A percentile compares a stretch with the other conserved stretches of the same genome.
Conservation (phyloP, 345 rosid species). For the Odontarrhena argentea region DNA sequence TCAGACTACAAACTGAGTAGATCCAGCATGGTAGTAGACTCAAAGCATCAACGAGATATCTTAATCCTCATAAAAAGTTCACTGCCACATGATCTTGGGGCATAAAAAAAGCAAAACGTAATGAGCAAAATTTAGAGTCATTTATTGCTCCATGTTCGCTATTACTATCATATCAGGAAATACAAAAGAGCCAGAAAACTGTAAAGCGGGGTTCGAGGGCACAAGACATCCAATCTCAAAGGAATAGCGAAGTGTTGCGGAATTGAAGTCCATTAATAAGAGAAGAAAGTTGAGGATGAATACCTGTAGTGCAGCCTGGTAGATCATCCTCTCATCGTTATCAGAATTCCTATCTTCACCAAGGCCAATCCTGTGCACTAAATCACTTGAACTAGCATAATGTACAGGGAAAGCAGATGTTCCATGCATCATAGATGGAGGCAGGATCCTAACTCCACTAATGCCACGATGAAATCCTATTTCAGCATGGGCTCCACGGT, state of each 20-base stretch:
- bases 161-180: slow-evolving; percentile 9
- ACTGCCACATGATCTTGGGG: slow-evolving; percentile 9
- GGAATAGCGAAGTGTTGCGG: slow-evolving; percentile 1
- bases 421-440: slow-evolving; percentile 60
- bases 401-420: slow-evolving; percentile 45
- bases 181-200: slow-evolving; percentile 20
- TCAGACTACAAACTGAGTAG: neutral
- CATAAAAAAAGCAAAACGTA: neutral
- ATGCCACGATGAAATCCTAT: slow-evolving; percentile 56
- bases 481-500: slow-evolving; percentile 45
- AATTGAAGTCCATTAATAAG: slow-evolving; percentile 5
- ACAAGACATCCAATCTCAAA: slow-evolving; percentile 9
- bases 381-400: slow-evolving; percentile 56
- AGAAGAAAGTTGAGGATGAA: slow-evolving; percentile 25
- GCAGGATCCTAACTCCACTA: slow-evolving; percentile 66
- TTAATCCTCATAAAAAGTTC: slow-evolving; percentile 1
- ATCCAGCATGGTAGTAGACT: slow-evolving; percentile 19
- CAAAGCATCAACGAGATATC: slow-evolving; percentile 7
- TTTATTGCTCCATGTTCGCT: slow-evolving; percentile 3
- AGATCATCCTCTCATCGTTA: slow-evolving; percentile 76
- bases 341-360: slow-evolving; percentile 61
- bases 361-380: slow-evolving; percentile 44
- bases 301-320: slow-evolving; percentile 95
- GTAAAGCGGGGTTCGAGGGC: slow-evolving; percentile 12
- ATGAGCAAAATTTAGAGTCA: neutral